Percentiles rank a stretch among this genome's conserved stretches.
Conservation (phyloP, 2,329 filamentous ascomycete species). For the Ceratocystis huliohia region DNA sequence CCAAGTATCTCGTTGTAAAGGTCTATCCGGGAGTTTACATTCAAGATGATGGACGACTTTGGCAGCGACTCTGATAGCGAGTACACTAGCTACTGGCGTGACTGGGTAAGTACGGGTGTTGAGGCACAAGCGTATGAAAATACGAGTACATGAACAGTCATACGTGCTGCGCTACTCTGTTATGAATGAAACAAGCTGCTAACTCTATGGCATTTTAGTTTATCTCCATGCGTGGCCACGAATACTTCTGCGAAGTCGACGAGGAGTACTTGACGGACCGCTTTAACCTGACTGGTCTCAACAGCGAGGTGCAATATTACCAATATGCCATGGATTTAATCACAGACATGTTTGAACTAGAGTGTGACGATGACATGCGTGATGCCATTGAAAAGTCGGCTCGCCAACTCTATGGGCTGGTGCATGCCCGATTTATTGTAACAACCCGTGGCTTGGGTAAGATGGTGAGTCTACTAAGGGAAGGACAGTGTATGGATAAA, state of each 20-base stretch:
- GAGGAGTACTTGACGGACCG: slow-evolving; percentile 97
- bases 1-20: not conserved
- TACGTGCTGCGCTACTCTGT: not conserved
- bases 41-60: slow-evolving; percentile 75
- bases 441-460: slow-evolving; percentile 87
- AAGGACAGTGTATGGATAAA: not conserved
- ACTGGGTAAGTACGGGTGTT: slow-evolving; percentile 66
- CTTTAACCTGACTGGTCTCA: slow-evolving; percentile 94
- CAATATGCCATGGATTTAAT: slow-evolving; percentile 96
- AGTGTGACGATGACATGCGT: slow-evolving; percentile 96
- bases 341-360: slow-evolving; percentile 95
- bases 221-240: slow-evolving; percentile 92
- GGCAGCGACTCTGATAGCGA: slow-evolving; percentile 96
- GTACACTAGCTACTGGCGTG: slow-evolving; percentile 98
- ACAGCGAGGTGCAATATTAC: slow-evolving; percentile 96
- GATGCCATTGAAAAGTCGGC: slow-evolving; percentile 97
- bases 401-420: slow-evolving; percentile 84
- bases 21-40: not conserved
- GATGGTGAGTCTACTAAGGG: slow-evolving; percentile 53
- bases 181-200: not conserved
- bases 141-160: not conserved
- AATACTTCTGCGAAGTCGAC: slow-evolving; percentile 99
- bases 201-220: slow-evolving; percentile 47
- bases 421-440: slow-evolving; percentile 93
- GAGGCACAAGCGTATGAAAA: too few relatives aligned